Conservation (phyloP, 1,284 basidiomycete genomes). For the Pholiota adiposa region DNA sequence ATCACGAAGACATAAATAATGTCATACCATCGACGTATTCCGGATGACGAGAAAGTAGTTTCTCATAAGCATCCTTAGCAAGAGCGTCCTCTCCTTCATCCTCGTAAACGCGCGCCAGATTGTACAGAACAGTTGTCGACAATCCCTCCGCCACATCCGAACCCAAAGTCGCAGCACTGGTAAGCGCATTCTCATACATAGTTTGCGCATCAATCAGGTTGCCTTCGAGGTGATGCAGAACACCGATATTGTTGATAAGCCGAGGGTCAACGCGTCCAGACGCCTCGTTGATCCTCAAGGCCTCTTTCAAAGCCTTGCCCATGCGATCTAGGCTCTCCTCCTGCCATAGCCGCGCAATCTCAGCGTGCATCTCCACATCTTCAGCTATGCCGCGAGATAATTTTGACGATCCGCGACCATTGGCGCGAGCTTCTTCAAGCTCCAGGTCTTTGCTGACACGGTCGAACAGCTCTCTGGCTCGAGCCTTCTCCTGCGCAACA, state of each 20-base stretch:
- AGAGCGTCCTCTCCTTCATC: constrained; percentile 72
- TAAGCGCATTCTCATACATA: constrained; percentile 74
- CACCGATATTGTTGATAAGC: constrained; percentile 85
- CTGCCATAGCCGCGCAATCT: constrained; percentile 88
- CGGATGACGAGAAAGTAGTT: constrained; percentile 83
- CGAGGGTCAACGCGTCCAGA: constrained; percentile 59
- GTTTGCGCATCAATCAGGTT: constrained; percentile 57
- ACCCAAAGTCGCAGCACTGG: constrained; percentile 51
- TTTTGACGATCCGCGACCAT: constrained; percentile 40
- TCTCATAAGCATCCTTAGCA: constrained; percentile 85
- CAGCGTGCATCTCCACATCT: constrained; percentile 85
- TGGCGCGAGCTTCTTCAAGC: constrained; percentile 50
- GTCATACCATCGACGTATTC: constrained; percentile 88
- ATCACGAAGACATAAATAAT: neutral
- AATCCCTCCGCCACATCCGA: constrained; percentile 64
- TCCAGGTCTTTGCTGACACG: constrained; percentile 72
- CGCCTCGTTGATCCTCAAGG: constrained; percentile 62
- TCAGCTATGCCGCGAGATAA: constrained; percentile 62
- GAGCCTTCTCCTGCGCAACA: constrained; percentile 67
- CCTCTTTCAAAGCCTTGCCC: constrained; percentile 74
- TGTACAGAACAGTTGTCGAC: constrained; percentile 85
- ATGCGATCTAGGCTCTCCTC: constrained; percentile 78
- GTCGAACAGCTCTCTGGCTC: constrained; percentile 84
- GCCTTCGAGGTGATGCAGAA: constrained; percentile 75
- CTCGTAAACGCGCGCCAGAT: constrained; percentile 88